Percentiles rank a stretch among this genome's conserved stretches.
These are phyloP conservation scores for Ochromonas danica DNA, from an alignment of 108 stramenopile species.

Conservation along the genomic window DNA sequence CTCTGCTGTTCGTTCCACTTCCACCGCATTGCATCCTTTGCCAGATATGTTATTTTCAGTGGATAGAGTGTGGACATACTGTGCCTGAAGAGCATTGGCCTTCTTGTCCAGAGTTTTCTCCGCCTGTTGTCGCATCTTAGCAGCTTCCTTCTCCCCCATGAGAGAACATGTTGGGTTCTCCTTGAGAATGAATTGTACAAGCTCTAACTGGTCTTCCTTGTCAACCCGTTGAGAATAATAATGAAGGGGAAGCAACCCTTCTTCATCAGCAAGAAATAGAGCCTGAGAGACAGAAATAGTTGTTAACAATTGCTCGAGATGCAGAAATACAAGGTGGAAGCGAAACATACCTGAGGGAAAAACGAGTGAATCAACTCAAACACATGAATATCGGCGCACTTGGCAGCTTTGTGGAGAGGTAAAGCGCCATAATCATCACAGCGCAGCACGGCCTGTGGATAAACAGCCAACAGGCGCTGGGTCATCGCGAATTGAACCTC, in stretches of 20 bases:
- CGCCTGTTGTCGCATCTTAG: no score
- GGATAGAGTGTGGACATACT: no score
- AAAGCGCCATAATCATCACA: background rate
- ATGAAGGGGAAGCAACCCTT: background rate
- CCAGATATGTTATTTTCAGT: no score
- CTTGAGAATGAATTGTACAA: background rate
- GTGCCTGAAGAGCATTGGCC: no score
- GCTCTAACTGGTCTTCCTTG: background rate
- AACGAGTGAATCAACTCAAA: background rate
- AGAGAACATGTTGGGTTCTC: slow-evolving; percentile 5
- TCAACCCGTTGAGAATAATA: background rate
- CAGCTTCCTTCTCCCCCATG: no score
- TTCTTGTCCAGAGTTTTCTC: no score
- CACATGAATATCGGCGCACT: background rate
- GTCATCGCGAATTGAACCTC: background rate
- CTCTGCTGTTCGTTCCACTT: no score
- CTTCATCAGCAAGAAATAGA: background rate
- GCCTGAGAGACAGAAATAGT: background rate
- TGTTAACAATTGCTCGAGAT: background rate
- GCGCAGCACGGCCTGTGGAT: background rate
- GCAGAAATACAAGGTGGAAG: background rate
- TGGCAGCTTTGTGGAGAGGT: background rate
- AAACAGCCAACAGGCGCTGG: background rate
- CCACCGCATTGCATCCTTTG: no score
- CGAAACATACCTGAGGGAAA: background rate